Percentiles rank a stretch among this genome's conserved stretches.
Conservation (phyloP, 768 basidiomycete genomes). For the Podaxis sp. region DNA sequence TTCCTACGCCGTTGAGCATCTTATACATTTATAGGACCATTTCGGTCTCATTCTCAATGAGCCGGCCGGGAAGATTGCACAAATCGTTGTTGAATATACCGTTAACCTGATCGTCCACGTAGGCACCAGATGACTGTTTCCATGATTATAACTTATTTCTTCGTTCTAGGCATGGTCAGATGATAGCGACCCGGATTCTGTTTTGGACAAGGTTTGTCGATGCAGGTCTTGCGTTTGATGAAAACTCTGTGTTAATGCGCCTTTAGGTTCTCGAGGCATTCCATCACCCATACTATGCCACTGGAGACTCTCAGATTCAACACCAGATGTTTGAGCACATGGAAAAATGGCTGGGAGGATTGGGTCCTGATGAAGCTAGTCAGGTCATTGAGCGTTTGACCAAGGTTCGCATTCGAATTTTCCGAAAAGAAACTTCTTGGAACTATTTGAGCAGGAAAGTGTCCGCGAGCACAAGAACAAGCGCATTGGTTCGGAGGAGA, state of each 20-base stretch:
- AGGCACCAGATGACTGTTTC: slow-evolving; percentile 5
- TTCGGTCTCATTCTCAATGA: slow-evolving; percentile 73
- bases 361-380: slow-evolving; percentile 42
- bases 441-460: slow-evolving; percentile 38
- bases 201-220: slow-evolving; percentile 43
- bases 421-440: neutral
- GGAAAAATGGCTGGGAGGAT: slow-evolving; percentile 51
- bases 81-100: slow-evolving; percentile 60
- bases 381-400: slow-evolving; percentile 49
- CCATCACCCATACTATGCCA: slow-evolving; percentile 70
- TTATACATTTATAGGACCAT: slow-evolving; percentile 49
- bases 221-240: neutral
- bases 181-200: slow-evolving; percentile 40
- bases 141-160: neutral
- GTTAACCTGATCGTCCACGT: slow-evolving; percentile 60
- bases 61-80: slow-evolving; percentile 73
- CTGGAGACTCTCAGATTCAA: slow-evolving; percentile 53
- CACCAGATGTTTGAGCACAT: slow-evolving; percentile 58
- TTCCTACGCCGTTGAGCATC: neutral
- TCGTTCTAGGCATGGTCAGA: slow-evolving; percentile 47
- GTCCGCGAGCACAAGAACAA: slow-evolving; percentile 59
- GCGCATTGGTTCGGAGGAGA: slow-evolving; percentile 48
- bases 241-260: neutral
- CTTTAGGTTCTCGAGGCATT: slow-evolving; percentile 58
- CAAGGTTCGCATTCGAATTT: slow-evolving; percentile 38